phyloP scores from a whole-genome alignment of 306 rosid genomes.

The Vicia sativa region DNA sequence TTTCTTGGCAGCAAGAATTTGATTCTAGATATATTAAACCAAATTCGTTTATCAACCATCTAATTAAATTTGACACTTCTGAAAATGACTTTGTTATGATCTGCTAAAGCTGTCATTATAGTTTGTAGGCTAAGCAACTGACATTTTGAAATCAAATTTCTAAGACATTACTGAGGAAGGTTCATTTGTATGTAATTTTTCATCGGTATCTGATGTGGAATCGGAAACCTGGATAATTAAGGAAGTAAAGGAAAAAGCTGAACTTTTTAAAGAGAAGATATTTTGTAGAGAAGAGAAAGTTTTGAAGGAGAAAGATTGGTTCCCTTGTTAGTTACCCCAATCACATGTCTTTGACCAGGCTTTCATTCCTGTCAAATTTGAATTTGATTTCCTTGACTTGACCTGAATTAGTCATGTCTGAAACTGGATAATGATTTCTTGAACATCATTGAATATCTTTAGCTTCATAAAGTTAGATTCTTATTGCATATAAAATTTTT shows the following conservation, averaged over 20 bases:
- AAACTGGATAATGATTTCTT: constrained; percentile 28
- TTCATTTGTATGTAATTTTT: background rate
- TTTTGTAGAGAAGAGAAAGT: constrained; percentile 2
- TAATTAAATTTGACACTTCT: constrained; percentile 25
- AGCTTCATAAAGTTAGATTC: background rate
- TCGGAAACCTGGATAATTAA: constrained; percentile 26
- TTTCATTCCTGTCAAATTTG: constrained; percentile 25
- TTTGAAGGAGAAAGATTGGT: constrained; percentile 11
- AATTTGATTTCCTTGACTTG: constrained; percentile 20
- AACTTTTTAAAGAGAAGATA: background rate
- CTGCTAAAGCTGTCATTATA: background rate
- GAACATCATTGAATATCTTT: constrained; percentile 2
- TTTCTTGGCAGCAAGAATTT: background rate
- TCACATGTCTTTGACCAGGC: constrained; percentile 5
- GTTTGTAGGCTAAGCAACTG: background rate
- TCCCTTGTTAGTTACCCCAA: constrained; percentile 2
- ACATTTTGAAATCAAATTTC: constrained; percentile 13
- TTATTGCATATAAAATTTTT: background rate
- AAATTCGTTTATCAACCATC: constrained; percentile 21
- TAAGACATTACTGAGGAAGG: background rate
- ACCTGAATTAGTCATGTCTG: constrained; percentile 10
- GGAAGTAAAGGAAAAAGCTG: constrained; percentile 7
- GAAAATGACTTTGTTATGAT: constrained; percentile 13
- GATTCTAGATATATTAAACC: constrained; percentile 19
- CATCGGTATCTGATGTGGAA: constrained; percentile 10